These are phyloP conservation scores for Fusarium sp. DNA, from an alignment of 2,329 filamentous ascomycete species.

Conservation along the genomic window DNA sequence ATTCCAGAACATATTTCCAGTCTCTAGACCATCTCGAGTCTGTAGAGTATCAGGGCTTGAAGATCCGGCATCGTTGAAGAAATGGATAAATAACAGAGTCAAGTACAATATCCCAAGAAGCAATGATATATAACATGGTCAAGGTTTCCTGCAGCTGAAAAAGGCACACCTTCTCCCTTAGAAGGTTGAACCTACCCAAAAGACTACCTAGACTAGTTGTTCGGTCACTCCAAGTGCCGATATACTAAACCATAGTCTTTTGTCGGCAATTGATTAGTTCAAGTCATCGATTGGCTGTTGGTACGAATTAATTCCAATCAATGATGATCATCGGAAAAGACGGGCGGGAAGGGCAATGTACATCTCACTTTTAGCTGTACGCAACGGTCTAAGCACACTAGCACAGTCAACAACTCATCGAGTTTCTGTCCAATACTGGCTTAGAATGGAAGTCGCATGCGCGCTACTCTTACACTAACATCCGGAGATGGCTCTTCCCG, in stretches of 20 bases:
- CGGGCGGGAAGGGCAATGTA: background rate
- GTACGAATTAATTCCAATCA: slow-evolving; percentile 5
- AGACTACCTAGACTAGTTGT: background rate
- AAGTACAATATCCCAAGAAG: background rate
- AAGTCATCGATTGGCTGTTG: background rate
- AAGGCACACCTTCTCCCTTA: background rate
- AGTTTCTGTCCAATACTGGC: background rate
- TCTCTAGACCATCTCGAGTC: background rate
- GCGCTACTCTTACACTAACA: slow-evolving; percentile 39
- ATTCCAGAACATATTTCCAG: slow-evolving; percentile 1
- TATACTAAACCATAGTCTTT: background rate
- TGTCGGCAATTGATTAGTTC: background rate
- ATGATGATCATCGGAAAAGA: slow-evolving; percentile 1
- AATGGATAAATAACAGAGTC: background rate
- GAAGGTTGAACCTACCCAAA: background rate
- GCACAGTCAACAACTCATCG: background rate
- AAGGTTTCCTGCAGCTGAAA: background rate
- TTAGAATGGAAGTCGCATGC: background rate
- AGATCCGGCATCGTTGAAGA: background rate
- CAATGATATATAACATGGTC: background rate
- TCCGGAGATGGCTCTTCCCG: slow-evolving; percentile 50
- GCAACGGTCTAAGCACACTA: background rate
- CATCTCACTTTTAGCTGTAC: background rate
- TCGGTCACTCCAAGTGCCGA: background rate
- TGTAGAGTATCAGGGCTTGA: background rate